A percentile compares a stretch with the other conserved stretches of the same genome.
Conservation (phyloP, 306 rosid species). For the Fragaria nilgerrensis region DNA sequence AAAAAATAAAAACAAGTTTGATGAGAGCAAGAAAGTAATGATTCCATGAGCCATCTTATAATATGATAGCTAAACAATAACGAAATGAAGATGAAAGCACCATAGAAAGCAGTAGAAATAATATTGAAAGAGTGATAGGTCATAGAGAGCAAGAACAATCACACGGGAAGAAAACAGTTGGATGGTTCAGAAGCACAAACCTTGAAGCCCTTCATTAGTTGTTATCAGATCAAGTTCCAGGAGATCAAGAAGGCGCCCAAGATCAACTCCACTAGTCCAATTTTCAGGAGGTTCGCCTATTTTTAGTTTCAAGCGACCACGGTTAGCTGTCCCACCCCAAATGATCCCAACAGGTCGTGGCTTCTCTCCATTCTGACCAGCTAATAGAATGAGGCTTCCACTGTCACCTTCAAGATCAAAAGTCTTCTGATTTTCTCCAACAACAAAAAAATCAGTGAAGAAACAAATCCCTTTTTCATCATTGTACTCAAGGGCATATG, state of each 20-base stretch:
- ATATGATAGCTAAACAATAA: neutral
- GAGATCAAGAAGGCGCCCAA: slow-evolving; percentile 92
- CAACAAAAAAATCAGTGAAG: slow-evolving; percentile 98
- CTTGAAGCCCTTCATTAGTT: slow-evolving; percentile 71
- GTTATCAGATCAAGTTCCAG: slow-evolving; percentile 93
- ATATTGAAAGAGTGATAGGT: neutral
- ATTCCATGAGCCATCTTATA: neutral
- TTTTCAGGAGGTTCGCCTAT: slow-evolving; percentile 90
- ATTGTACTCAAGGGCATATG: slow-evolving; percentile 92
- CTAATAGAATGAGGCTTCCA: slow-evolving; percentile 94
- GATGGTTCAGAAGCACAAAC: slow-evolving; percentile 54
- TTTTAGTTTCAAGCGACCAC: slow-evolving; percentile 87
- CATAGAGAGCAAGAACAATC: neutral
- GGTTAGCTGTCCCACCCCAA: slow-evolving; percentile 99
- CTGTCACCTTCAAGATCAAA: slow-evolving; percentile 99
- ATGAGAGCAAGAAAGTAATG: neutral
- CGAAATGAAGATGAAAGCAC: neutral
- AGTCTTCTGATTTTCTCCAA: slow-evolving; percentile 95
- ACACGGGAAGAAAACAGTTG: slow-evolving; percentile 9
- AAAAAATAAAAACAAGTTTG: neutral
- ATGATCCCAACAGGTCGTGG: slow-evolving; percentile 93
- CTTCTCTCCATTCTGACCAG: slow-evolving; percentile 70
- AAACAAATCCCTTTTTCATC: slow-evolving; percentile 97
- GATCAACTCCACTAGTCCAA: slow-evolving; percentile 99
- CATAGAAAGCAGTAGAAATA: neutral